Evolutionary conservation across 2,329 filamentous ascomycete species (phyloP).

Genomic region (Colletotrichum eleusines): DNA sequence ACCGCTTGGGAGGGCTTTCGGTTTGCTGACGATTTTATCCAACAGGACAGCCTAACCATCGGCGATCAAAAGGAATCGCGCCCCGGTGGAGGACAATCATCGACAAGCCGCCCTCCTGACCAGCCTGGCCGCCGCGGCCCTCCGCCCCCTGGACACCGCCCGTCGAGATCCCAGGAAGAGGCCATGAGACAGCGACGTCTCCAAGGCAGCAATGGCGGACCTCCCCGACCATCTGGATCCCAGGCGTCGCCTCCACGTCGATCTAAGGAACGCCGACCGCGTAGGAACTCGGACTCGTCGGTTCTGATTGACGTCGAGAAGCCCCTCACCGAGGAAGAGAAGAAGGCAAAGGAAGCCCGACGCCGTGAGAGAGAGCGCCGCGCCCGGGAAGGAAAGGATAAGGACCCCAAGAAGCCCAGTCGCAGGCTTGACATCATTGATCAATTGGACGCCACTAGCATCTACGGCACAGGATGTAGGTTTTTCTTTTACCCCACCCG

Average conservation of each 20-base stretch:
- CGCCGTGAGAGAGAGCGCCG: slow-evolving; percentile 66
- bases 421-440: slow-evolving; percentile 88
- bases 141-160: slow-evolving; percentile 67
- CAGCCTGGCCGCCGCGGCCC: slow-evolving; percentile 57
- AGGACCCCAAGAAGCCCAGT: slow-evolving; percentile 61
- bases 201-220: slow-evolving; percentile 52
- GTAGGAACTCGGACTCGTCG: slow-evolving; percentile 86
- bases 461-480: slow-evolving; percentile 92
- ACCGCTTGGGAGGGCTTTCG: too few relatives aligned
- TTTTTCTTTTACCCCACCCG: slow-evolving; percentile 45
- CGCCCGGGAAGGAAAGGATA: slow-evolving; percentile 63
- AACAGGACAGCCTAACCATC: slow-evolving; percentile 75
- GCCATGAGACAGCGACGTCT: slow-evolving; percentile 64
- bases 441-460: slow-evolving; percentile 94
- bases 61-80: slow-evolving; percentile 65
- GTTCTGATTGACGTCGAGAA: slow-evolving; percentile 69
- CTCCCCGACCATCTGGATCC: slow-evolving; percentile 49
- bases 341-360: slow-evolving; percentile 60
- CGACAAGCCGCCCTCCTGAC: slow-evolving; percentile 54
- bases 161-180: slow-evolving; percentile 75
- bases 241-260: slow-evolving; percentile 56
- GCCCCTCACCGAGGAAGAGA: slow-evolving; percentile 70
- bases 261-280: slow-evolving; percentile 62
- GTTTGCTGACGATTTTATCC: slow-evolving; percentile 30
- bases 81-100: slow-evolving; percentile 47